Conservation (phyloP, 164 flowering plant species). For the Akebia trifoliata region DNA sequence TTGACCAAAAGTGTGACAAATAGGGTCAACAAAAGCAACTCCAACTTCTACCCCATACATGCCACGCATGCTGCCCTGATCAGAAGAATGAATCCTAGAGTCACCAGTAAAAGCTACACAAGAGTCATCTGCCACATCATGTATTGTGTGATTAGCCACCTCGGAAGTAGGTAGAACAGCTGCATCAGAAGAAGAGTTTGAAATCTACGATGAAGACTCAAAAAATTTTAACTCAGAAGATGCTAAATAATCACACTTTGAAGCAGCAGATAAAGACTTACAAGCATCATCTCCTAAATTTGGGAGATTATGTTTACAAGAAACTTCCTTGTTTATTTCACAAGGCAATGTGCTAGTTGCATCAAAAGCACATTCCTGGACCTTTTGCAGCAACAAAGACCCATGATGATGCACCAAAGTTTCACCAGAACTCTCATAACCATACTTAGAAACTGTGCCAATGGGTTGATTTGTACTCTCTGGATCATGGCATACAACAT, state of each 20-base stretch:
- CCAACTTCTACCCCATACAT: not conserved
- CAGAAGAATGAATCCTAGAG: not conserved
- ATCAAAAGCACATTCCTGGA: no score
- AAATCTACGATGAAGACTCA: not conserved
- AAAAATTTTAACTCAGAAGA: not conserved
- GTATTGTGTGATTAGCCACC: no score
- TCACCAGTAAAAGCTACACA: conserved; percentile 1
- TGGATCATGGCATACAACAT: not conserved
- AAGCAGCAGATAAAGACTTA: not conserved
- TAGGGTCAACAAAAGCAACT: conserved; percentile 1
- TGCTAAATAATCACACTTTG: no score
- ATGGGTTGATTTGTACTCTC: not conserved
- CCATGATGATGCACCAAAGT: not conserved
- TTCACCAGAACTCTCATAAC: conserved; percentile 1
- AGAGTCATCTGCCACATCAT: no score
- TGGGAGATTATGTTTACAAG: not conserved
- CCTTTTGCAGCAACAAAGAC: no score
- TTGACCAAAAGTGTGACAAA: not conserved
- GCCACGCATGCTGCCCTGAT: not conserved
- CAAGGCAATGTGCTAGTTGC: not conserved
- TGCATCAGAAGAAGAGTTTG: not conserved
- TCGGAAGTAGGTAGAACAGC: not conserved
- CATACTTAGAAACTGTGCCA: not conserved
- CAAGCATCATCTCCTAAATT: not conserved
- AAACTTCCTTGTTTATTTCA: not conserved